These are phyloP conservation scores for Zygotorulaspora danielsina DNA, from an alignment of 805 yeast genomes.

Conservation along the genomic window DNA sequence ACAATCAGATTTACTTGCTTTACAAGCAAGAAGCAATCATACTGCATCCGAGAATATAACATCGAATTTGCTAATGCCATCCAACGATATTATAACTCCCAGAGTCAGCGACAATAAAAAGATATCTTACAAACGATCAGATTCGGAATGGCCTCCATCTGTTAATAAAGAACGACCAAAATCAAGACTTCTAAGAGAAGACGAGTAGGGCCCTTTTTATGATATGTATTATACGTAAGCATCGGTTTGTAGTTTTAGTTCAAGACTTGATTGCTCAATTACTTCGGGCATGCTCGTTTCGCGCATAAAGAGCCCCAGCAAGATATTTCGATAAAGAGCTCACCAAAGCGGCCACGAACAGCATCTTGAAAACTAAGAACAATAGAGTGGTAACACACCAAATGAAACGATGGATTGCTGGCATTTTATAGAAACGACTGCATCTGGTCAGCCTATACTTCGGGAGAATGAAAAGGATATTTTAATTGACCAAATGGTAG, in stretches of 20 bases:
- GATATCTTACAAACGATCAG: not conserved
- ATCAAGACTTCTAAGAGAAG: slow-evolving; percentile 7
- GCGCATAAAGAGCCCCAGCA: too few relatives aligned
- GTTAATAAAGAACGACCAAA: slow-evolving; percentile 3
- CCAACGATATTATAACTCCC: slow-evolving; percentile 1
- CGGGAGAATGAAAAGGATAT: slow-evolving; percentile 49
- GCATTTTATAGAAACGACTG: slow-evolving; percentile 38
- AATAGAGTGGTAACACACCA: too few relatives aligned
- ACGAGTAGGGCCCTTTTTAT: not conserved
- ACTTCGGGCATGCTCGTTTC: too few relatives aligned
- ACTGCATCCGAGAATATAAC: not conserved
- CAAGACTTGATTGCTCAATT: too few relatives aligned
- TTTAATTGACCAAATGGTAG: slow-evolving; percentile 52
- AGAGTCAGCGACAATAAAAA: slow-evolving; percentile 3
- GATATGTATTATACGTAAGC: too few relatives aligned
- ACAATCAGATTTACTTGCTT: slow-evolving; percentile 25
- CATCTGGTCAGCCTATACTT: slow-evolving; percentile 39
- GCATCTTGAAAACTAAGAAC: too few relatives aligned
- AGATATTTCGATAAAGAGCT: too few relatives aligned
- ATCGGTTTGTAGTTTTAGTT: not conserved
- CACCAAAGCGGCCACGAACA: too few relatives aligned
- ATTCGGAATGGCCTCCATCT: not conserved
- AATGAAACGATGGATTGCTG: slow-evolving; percentile 27
- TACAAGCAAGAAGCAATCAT: slow-evolving; percentile 2
- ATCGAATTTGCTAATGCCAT: not conserved